Evolutionary conservation across 2,329 filamentous ascomycete species (phyloP).

Genomic region (Microthyrium microscopicum): DNA sequence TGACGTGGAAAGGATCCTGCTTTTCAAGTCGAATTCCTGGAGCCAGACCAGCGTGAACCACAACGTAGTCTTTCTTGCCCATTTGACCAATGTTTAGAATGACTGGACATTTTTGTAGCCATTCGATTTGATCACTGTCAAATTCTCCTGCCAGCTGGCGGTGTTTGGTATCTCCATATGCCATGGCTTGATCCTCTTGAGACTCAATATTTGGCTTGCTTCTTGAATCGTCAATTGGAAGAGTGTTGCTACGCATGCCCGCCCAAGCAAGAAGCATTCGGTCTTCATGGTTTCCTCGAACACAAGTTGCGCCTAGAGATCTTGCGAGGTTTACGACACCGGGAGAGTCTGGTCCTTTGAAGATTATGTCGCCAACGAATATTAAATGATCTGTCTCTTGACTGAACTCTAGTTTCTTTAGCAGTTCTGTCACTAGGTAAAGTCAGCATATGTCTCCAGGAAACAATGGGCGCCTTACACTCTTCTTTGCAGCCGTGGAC

Average conservation of each 20-base stretch:
- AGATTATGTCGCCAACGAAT: conserved; percentile 33
- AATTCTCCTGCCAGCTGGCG: conserved; percentile 40
- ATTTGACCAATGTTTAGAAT: conserved; percentile 53
- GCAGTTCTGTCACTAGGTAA: conserved; percentile 34
- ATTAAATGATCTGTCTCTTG: conserved; percentile 32
- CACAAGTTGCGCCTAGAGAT: conserved; percentile 55
- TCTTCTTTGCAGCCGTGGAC: conserved; percentile 74
- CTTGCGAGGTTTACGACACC: conserved; percentile 66
- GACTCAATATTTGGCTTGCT: conserved; percentile 14
- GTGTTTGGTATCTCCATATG: conserved; percentile 22
- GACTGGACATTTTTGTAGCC: conserved; percentile 57
- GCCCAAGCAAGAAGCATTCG: conserved; percentile 53
- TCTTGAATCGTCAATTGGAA: conserved; percentile 18
- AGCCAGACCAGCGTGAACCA: conserved; percentile 76
- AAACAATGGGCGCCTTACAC: conserved; percentile 24
- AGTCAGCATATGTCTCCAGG: background rate
- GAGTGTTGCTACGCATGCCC: no score
- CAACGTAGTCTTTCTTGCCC: conserved; percentile 44
- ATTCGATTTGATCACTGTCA: conserved; percentile 44
- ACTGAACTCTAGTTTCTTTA: conserved; percentile 50
- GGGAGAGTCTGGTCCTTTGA: conserved; percentile 69
- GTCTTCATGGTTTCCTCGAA: conserved; percentile 90
- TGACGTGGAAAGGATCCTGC: conserved; percentile 65
- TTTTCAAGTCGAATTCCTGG: conserved; percentile 52
- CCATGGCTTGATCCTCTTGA: conserved; percentile 16